Percentiles rank a stretch among this genome's conserved stretches.
Conservation (phyloP, 1,139 yeast species). For the Blastobotrys ciferrii region DNA sequence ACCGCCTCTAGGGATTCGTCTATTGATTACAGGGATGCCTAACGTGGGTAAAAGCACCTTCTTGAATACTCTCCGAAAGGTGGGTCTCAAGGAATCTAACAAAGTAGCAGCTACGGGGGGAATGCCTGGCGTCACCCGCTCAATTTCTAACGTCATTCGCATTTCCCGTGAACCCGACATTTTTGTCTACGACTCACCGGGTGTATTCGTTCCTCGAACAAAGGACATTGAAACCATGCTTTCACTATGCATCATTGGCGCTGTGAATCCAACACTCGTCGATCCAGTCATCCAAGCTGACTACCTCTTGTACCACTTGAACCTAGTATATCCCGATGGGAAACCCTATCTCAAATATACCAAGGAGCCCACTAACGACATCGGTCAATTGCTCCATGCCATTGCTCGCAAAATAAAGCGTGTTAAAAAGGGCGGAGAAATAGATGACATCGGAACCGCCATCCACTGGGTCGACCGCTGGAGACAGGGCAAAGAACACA, state of each 20-base stretch:
- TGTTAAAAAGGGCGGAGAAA: slow-evolving; percentile 35
- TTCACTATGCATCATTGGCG: slow-evolving; percentile 69
- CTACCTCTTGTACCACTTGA: slow-evolving; percentile 70
- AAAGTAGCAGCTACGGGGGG: slow-evolving; percentile 87
- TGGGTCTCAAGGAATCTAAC: slow-evolving; percentile 46
- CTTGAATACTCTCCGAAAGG: slow-evolving; percentile 67
- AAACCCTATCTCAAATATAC: slow-evolving; percentile 41
- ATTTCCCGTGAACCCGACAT: slow-evolving; percentile 64
- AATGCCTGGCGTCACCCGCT: slow-evolving; percentile 86
- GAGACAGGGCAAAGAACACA: slow-evolving; percentile 56
- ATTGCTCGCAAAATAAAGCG: slow-evolving; percentile 42
- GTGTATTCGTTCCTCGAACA: slow-evolving; percentile 67
- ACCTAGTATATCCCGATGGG: slow-evolving; percentile 41
- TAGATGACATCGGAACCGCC: slow-evolving; percentile 64
- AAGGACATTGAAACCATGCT: slow-evolving; percentile 69
- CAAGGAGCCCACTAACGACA: slow-evolving; percentile 71
- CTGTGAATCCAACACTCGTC: slow-evolving; percentile 65
- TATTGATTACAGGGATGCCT: slow-evolving; percentile 91
- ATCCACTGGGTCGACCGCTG: slow-evolving; percentile 65
- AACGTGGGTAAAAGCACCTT: slow-evolving; percentile 97
- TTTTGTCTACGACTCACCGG: slow-evolving; percentile 86
- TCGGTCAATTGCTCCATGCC: slow-evolving; percentile 57
- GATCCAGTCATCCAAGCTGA: slow-evolving; percentile 90
- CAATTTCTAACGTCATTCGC: slow-evolving; percentile 73
- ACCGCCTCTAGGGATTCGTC: slow-evolving; percentile 78